Evolutionary conservation across 2,329 filamentous ascomycete species (phyloP).

Genomic region (Calonectria honghensis): DNA sequence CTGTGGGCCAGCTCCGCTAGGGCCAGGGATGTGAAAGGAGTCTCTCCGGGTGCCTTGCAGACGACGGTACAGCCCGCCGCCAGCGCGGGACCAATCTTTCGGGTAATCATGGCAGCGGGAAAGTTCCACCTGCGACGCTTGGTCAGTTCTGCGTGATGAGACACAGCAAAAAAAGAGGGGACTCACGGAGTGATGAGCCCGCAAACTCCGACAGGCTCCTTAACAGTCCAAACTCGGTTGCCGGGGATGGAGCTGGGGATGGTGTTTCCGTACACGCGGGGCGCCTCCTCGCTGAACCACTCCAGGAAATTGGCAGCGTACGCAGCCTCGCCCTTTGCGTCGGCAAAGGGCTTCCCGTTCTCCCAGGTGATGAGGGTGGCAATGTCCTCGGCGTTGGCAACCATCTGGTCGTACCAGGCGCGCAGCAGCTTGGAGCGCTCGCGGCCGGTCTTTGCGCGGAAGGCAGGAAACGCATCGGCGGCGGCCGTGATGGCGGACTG

Average conservation of each 20-base stretch:
- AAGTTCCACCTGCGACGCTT: conserved; percentile 83
- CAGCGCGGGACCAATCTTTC: conserved; percentile 83
- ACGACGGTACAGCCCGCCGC: conserved; percentile 98
- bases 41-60: conserved; percentile 92
- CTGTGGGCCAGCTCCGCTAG: conserved; percentile 90
- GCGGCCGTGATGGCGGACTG: conserved; percentile 90
- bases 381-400: conserved; percentile 86
- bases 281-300: conserved; percentile 89
- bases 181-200: conserved; percentile 84
- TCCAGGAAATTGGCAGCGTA: conserved; percentile 86
- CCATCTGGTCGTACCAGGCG: conserved; percentile 88
- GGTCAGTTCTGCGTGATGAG: conserved; percentile 3
- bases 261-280: conserved; percentile 82
- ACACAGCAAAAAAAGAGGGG: neutral
- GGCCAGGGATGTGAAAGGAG: conserved; percentile 92
- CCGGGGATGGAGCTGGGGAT: conserved; percentile 82
- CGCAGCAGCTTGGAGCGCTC: conserved; percentile 84
- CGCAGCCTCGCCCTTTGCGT: conserved; percentile 82
- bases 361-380: conserved; percentile 91
- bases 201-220: conserved; percentile 89
- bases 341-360: conserved; percentile 89
- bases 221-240: conserved; percentile 85
- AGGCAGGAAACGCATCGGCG: conserved; percentile 81
- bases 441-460: conserved; percentile 82
- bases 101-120: conserved; percentile 84